Evolutionary conservation across 331 rosid genomes (phyloP), one percentile per base, ranked within the genome.

Genomic region (Prunus yedoensis): DNA sequence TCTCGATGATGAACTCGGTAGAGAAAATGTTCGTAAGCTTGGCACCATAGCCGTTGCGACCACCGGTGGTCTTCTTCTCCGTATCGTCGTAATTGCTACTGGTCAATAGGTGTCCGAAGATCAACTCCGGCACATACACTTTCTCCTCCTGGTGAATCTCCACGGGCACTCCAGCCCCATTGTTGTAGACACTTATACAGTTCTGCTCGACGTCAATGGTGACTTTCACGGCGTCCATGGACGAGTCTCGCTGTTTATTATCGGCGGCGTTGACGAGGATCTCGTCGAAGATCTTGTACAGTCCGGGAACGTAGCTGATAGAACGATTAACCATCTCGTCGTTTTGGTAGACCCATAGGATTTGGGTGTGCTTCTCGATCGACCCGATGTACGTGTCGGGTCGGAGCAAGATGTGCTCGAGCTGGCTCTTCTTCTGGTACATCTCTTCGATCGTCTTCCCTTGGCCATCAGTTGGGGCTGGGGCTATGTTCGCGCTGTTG

Each of bases 341-440:
- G 78, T 84, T 75, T 41, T 93, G 90, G 82, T 80, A 91, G 16
- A 93, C 84, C 97, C 98, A 93, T 3, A 93, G 96, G 9, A 54
- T 76, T 10, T 89, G 96, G 3, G 93, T 86, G 88, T 93, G 96
- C 74, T 88, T 93, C 80, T 93, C 98, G 2, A 93, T 83, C 23
- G 98, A 93, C 0, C 97, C 97, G 6, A 93, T 85, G 80, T 93
- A 93, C 66, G 98, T 93, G 61, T 93, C 98, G 0, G 98, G 98
- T 0, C 98, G 89, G 78, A 93, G 98, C 2, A 93, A 85, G 76
- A 93, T 89, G 89, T 93, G 98, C 73, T 93, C 98, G 8, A 93
- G 97, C 89, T 93, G 98, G 4, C 91, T 49, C 76, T 89, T 89
- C 80, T 91, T 91, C 87, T 93, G 96, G 87, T 91, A 93, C 92